These are phyloP conservation scores for Wickerhamomyces silvicola DNA, from an alignment of 805 yeast genomes.

Conservation along the genomic window DNA sequence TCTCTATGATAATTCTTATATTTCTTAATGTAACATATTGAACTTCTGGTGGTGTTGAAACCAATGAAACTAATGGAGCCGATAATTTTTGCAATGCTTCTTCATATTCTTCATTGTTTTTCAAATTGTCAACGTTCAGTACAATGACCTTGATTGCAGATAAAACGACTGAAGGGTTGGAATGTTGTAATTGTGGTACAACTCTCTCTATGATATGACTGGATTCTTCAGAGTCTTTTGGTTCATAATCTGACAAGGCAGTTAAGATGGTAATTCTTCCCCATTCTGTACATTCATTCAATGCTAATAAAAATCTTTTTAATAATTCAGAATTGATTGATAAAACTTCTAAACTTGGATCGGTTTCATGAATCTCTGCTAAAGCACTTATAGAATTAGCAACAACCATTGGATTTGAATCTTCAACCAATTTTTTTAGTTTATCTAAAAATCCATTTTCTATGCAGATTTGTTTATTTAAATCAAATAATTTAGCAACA, in stretches of 20 bases:
- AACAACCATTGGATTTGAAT: slow-evolving; percentile 94
- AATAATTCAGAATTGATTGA: slow-evolving; percentile 35
- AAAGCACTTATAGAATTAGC: slow-evolving; percentile 89
- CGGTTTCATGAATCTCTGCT: slow-evolving; percentile 72
- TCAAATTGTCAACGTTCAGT: slow-evolving; percentile 51
- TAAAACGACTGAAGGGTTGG: slow-evolving; percentile 90
- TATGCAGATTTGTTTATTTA: slow-evolving; percentile 71
- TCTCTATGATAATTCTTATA: slow-evolving; percentile 81
- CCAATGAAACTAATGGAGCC: slow-evolving; percentile 81
- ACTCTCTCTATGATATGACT: slow-evolving; percentile 83
- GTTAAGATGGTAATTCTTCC: slow-evolving; percentile 87
- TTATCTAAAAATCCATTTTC: slow-evolving; percentile 81
- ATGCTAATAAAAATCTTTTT: slow-evolving; percentile 66
- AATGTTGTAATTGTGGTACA: slow-evolving; percentile 94
- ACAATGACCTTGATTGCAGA: slow-evolving; percentile 77
- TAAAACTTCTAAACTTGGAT: slow-evolving; percentile 44
- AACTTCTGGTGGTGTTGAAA: slow-evolving; percentile 87
- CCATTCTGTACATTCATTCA: slow-evolving; percentile 99
- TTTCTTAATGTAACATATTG: slow-evolving; percentile 91
- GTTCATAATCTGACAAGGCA: slow-evolving; percentile 66
- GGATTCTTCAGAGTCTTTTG: slow-evolving; percentile 58
- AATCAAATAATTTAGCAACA: slow-evolving; percentile 89
- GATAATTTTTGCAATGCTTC: slow-evolving; percentile 60
- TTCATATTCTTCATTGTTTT: slow-evolving; percentile 29
- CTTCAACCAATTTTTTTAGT: slow-evolving; percentile 63